Evolutionary conservation across 169 alveolate species (phyloP).

Genomic region (Plasmodium relictum): DNA sequence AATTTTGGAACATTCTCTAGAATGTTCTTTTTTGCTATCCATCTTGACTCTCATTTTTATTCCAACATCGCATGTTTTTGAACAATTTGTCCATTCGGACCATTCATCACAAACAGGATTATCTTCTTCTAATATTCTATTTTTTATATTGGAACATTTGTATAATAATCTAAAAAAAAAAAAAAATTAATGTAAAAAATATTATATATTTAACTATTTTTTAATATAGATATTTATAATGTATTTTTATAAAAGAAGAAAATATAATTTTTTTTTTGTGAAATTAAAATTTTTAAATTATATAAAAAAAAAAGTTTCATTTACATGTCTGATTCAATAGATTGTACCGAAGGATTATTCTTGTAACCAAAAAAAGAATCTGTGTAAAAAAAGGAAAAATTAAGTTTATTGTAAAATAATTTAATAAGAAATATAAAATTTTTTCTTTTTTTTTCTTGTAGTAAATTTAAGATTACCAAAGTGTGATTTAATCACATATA

Average conservation of each 20-base stretch:
- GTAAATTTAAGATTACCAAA: slow-evolving; percentile 20
- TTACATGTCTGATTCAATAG: slow-evolving; percentile 27
- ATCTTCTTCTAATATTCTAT: slow-evolving; percentile 30
- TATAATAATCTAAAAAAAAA: neutral
- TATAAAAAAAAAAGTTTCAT: slow-evolving; percentile 3
- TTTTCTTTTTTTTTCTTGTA: neutral
- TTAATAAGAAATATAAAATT: neutral
- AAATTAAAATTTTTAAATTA: neutral
- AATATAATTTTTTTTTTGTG: neutral
- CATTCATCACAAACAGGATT: slow-evolving; percentile 24
- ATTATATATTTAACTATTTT: too few species aligned
- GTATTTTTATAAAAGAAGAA: neutral
- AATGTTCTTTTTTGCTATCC: neutral
- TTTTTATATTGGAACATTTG: neutral
- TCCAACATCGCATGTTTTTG: slow-evolving; percentile 70
- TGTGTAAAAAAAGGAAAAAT: neutral
- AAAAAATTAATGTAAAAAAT: too few species aligned
- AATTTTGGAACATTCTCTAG: slow-evolving; percentile 27
- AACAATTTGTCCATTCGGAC: slow-evolving; percentile 55
- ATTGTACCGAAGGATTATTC: neutral
- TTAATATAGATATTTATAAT: neutral
- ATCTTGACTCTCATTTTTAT: slow-evolving; percentile 24
- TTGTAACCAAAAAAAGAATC: slow-evolving; percentile 19
- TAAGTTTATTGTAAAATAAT: neutral
- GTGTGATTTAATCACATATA: slow-evolving; percentile 38